These are phyloP conservation scores for Aspergillus sclerotioniger DNA, from an alignment of 495 filamentous ascomycete genomes.

Conservation along the genomic window DNA sequence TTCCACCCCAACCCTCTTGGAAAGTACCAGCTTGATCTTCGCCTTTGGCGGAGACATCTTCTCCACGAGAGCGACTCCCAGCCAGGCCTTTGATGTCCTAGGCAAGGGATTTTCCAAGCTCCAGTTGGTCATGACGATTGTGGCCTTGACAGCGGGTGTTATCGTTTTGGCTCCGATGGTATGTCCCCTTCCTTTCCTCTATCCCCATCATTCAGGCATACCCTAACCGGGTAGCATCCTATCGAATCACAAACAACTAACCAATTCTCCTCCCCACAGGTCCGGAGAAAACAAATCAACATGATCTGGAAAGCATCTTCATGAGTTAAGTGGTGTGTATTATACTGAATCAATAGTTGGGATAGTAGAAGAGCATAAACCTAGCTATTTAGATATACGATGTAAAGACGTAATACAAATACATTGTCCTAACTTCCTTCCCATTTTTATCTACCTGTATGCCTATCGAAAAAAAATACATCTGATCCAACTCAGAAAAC, in stretches of 20 bases:
- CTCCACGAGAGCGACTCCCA: slow-evolving; percentile 79
- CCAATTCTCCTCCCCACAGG: slow-evolving; percentile 20
- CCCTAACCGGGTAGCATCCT: not conserved
- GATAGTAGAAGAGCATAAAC: no score
- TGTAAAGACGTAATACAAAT: no score
- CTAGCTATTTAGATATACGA: no score
- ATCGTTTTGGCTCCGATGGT: slow-evolving; percentile 82
- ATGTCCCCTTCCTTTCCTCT: slow-evolving; percentile 28
- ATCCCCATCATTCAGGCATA: not conserved
- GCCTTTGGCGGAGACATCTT: slow-evolving; percentile 87
- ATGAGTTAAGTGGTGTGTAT: not conserved
- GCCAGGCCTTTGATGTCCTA: slow-evolving; percentile 84
- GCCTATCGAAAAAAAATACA: no score
- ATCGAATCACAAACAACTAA: slow-evolving; percentile 20
- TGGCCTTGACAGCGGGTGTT: slow-evolving; percentile 72
- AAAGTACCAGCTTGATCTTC: slow-evolving; percentile 89
- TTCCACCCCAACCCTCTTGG: slow-evolving; percentile 72
- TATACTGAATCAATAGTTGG: not conserved
- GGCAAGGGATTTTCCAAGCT: slow-evolving; percentile 91
- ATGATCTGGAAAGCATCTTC: slow-evolving; percentile 34
- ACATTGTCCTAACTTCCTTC: no score
- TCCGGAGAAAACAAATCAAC: slow-evolving; percentile 44
- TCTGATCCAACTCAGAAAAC: no score
- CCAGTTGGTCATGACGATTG: slow-evolving; percentile 77
- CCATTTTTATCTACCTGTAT: no score